Evolutionary conservation across 176 grass and related monocot genomes (phyloP), one percentile per base, ranked within the genome.

Genomic region (Lolium multiflorum): DNA sequence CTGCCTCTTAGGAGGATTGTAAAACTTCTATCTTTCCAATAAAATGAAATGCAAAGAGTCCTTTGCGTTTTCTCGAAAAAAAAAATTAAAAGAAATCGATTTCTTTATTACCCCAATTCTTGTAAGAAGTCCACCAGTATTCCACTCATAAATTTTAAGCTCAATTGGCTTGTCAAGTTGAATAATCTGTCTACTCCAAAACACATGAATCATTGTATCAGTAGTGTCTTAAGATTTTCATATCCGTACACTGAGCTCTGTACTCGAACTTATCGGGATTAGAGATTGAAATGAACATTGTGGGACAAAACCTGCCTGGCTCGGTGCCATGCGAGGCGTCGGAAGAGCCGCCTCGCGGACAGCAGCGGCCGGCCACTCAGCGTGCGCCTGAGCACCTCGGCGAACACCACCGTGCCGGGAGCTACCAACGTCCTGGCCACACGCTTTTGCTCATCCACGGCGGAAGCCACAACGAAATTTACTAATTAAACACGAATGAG

Each of bases 361-460:
- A n/a, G 83, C 48, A 98, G 94, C 28, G 91, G 93, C 21, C 93
- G 90, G 11, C 91, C 96, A 56, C 96, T 92, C 60, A 98, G 84
- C 62, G 91, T 95, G 52, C 86, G 90, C n/a, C 93, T 91, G 12
- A 98, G 87, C 44, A 95, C 90, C 90, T 98, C 91, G 4, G 88
- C 79, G 48, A 98, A 98, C 17, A 98, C 81, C 64, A 98, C 86
- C 69, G 93, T 95, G 54, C 96, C 91, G 2, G 78, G 82, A 37
- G 84, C 86, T 73, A 95, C 91, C 65, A 95, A 54, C 39, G 78
- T 41, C 79, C 86, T 89, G 71, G 81, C 87, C 55, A 81, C 90
- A 21, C 57, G 78, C 16, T 75, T 77, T 17, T 84, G 88, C 47
- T 89, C 93, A 39, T 83, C 87, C 54, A 56, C 13, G 56, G 55